Evolutionary conservation across 2,329 filamentous ascomycete species (phyloP).

Genomic region (Diplodia seriata): DNA sequence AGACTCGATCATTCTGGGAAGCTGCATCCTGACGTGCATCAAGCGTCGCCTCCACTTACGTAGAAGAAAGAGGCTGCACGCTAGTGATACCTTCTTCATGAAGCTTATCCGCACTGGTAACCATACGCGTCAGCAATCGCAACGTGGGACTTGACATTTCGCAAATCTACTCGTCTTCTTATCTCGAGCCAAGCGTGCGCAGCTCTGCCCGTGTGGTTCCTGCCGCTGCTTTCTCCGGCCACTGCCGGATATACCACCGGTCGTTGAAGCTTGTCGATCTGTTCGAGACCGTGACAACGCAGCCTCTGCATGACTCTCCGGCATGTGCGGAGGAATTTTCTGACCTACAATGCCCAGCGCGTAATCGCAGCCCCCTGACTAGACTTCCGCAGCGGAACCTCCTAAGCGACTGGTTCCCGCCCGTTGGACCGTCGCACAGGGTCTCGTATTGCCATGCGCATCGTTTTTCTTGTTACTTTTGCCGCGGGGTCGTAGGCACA

Average conservation of each 20-base stretch:
- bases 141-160: background rate
- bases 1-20: background rate
- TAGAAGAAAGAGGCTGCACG: background rate
- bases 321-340: background rate
- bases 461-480: background rate
- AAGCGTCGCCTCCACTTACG: background rate
- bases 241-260: background rate
- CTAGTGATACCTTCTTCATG: background rate
- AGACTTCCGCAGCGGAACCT: background rate
- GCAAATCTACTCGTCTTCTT: background rate
- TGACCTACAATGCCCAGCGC: background rate
- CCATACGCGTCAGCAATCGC: background rate
- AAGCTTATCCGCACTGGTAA: background rate
- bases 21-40: background rate
- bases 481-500: background rate
- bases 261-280: background rate
- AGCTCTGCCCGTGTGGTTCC: background rate
- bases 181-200: background rate
- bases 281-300: background rate
- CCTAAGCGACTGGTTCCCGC: background rate
- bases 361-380: background rate
- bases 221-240: background rate
- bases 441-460: background rate
- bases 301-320: background rate
- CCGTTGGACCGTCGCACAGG: background rate